Percentiles rank a stretch among this genome's conserved stretches.
phyloP scores from a whole-genome alignment of 2,329 filamentous ascomycete genomes.

The Teratosphaeriaceae sp. region DNA sequence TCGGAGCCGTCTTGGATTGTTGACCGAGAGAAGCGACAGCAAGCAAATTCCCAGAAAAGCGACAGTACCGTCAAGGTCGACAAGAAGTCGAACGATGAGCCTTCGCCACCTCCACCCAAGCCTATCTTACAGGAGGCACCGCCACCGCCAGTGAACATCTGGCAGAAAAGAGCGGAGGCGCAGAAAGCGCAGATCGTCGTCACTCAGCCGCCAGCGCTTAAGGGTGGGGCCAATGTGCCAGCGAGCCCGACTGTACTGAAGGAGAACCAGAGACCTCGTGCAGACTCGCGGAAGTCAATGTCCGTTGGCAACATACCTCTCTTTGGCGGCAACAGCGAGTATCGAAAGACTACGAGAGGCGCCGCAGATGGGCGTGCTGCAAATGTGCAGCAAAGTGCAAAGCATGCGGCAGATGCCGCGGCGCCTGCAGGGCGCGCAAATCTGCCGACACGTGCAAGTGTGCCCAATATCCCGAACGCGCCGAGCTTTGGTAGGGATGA shows the following conservation, averaged over 20 bases:
- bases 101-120: conserved; percentile 31
- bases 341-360: conserved; percentile 14
- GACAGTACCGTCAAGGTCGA: conserved; percentile 10
- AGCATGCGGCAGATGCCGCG: conserved; percentile 8
- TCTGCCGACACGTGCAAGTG: conserved; percentile 19
- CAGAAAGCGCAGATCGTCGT: conserved; percentile 47
- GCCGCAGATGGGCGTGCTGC: conserved; percentile 3
- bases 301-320: conserved; percentile 13
- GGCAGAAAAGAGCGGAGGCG: conserved; percentile 71
- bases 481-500: conserved; percentile 69
- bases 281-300: conserved; percentile 21
- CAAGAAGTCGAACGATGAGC: conserved; percentile 19
- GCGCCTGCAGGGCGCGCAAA: conserved; percentile 7
- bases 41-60: conserved; percentile 9
- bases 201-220: conserved; percentile 10
- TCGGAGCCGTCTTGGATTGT: conserved; percentile 60
- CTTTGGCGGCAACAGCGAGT: conserved; percentile 6
- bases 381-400: conserved; percentile 14
- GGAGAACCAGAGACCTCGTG: conserved; percentile 23
- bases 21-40: conserved; percentile 30
- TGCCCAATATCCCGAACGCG: conserved; percentile 16
- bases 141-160: conserved; percentile 77
- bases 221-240: conserved; percentile 4
- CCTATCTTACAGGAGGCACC: conserved; percentile 69
- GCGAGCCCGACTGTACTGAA: conserved; percentile 8